Evolutionary conservation across 78 protist genomes (phyloP).

Genomic region (Diacronema lutheri): DNA sequence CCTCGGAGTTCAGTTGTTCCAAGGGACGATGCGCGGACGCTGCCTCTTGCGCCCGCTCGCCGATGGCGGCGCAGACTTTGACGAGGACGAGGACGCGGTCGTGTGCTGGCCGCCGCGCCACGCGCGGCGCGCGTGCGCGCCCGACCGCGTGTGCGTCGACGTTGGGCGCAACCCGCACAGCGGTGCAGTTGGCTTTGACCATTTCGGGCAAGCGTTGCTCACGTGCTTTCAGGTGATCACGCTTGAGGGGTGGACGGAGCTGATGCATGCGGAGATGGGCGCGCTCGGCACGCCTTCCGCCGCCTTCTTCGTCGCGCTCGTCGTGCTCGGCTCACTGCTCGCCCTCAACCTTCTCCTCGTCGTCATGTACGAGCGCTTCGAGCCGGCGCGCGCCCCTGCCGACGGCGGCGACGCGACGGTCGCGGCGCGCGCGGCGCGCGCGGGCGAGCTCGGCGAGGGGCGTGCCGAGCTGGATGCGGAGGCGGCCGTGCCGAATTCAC

Average conservation of each 20-base stretch:
- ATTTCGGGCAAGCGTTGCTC: neutral
- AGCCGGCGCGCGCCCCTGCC: too few relatives aligned
- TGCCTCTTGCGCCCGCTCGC: neutral
- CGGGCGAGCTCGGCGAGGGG: too few relatives aligned
- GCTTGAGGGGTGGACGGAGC: neutral
- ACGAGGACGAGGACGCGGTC: too few relatives aligned
- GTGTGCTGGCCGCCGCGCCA: too few relatives aligned
- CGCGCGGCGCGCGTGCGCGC: neutral
- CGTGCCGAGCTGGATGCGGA: too few relatives aligned
- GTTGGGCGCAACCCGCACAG: neutral
- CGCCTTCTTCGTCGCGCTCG: neutral
- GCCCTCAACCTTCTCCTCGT: slow-evolving; percentile 2
- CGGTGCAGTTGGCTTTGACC: neutral
- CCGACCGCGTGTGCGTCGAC: neutral
- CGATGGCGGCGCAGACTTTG: neutral
- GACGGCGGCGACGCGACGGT: too few relatives aligned
- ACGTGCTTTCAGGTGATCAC: neutral
- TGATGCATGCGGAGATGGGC: neutral
- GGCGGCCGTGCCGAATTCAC: too few relatives aligned
- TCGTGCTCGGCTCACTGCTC: neutral
- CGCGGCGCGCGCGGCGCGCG: too few relatives aligned
- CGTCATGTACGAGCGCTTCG: too few relatives aligned
- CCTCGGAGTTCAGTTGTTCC: neutral
- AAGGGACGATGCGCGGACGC: neutral
- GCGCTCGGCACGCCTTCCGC: neutral